A percentile compares a stretch with the other conserved stretches of the same genome.
Conservation (phyloP, 1,284 basidiomycete genomes). For the Wolfiporia cocos region DNA sequence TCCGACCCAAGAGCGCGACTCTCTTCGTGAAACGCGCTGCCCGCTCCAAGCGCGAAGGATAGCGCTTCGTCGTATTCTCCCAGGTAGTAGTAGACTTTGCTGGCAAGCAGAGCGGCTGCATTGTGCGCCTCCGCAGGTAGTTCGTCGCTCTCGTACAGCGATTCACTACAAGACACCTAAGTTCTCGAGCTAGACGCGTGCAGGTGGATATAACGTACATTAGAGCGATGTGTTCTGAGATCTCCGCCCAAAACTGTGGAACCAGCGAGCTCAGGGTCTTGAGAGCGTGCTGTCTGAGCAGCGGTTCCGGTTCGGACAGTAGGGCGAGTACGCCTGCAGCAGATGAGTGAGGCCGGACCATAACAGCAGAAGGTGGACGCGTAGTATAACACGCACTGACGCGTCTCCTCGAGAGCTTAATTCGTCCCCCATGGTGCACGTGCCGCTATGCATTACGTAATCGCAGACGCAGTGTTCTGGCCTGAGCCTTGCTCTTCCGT, state of each 20-base stretch:
- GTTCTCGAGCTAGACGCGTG: slow-evolving; percentile 5
- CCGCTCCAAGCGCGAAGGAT: slow-evolving; percentile 89
- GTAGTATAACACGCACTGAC: slow-evolving; percentile 14
- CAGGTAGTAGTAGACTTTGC: slow-evolving; percentile 95
- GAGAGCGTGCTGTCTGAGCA: slow-evolving; percentile 88
- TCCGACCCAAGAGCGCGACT: slow-evolving; percentile 53
- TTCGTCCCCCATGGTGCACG: too few relatives aligned
- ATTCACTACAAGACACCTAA: slow-evolving; percentile 55
- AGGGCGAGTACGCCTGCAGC: slow-evolving; percentile 88
- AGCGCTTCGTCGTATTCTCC: slow-evolving; percentile 92
- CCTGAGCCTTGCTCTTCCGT: slow-evolving; percentile 19
- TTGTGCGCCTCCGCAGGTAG: slow-evolving; percentile 69
- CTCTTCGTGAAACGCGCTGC: slow-evolving; percentile 77
- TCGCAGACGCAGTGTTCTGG: slow-evolving; percentile 17
- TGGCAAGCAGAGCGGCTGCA: slow-evolving; percentile 83
- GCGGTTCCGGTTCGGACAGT: slow-evolving; percentile 79
- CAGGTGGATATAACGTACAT: slow-evolving; percentile 69
- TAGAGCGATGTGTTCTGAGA: slow-evolving; percentile 86
- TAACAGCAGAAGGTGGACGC: slow-evolving; percentile 20
- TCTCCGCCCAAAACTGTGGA: slow-evolving; percentile 95
- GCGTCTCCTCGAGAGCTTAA: too few relatives aligned
- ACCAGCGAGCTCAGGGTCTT: slow-evolving; percentile 78
- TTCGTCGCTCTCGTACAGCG: slow-evolving; percentile 79
- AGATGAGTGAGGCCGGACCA: slow-evolving; percentile 72
- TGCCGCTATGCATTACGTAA: slow-evolving; percentile 13